Evolutionary conservation across 1,284 basidiomycete species (phyloP).

Genomic region (Nidula niveotomentosa): DNA sequence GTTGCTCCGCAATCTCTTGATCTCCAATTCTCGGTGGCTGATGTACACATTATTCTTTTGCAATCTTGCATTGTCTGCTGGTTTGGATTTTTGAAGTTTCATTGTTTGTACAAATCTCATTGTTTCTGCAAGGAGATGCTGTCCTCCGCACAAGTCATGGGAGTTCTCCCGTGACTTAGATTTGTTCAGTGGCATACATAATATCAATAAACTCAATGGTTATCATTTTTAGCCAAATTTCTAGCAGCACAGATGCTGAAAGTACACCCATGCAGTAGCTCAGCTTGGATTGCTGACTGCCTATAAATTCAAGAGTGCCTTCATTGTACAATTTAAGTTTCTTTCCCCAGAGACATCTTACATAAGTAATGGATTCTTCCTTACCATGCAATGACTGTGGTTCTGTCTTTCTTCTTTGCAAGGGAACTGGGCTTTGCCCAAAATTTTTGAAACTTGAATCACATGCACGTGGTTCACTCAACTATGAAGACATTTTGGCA

Average conservation of each 20-base stretch:
- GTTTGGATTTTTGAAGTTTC: too few species aligned
- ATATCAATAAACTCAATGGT: too few species aligned
- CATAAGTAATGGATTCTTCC: background rate
- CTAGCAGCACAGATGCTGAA: background rate
- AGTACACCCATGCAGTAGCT: background rate
- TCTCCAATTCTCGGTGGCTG: background rate
- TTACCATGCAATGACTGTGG: background rate
- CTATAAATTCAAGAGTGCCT: background rate
- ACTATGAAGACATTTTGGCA: background rate
- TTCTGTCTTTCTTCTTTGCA: background rate
- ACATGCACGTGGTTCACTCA: background rate
- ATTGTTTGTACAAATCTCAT: too few species aligned
- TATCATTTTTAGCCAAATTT: background rate
- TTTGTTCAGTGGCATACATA: too few species aligned
- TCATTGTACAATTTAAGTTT: too few species aligned
- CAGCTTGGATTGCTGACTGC: background rate
- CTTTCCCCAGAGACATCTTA: background rate
- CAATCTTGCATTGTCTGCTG: too few species aligned
- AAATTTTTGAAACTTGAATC: background rate
- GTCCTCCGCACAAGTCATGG: too few species aligned
- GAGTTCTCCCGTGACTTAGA: too few species aligned
- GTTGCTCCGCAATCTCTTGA: background rate
- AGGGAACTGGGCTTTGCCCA: background rate
- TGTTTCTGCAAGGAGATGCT: too few species aligned
- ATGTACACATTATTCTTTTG: background rate